Conservation (phyloP, 2,329 filamentous ascomycete species). For the Metarhizium brunneum region DNA sequence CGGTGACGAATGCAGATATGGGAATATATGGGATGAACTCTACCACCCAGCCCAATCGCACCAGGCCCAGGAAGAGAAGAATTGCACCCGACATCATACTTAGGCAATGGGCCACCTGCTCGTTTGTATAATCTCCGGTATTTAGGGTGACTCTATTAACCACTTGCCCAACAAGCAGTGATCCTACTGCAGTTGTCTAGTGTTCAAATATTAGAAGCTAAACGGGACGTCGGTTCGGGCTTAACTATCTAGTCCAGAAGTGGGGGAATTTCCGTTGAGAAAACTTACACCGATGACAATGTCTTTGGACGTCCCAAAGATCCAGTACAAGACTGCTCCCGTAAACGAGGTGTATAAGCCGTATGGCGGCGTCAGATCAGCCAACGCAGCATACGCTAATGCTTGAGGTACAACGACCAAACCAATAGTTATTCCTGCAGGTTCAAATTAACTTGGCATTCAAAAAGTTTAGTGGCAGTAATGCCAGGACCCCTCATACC, state of each 20-base stretch:
- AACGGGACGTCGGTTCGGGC: too few species aligned
- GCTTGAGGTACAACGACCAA: constrained; percentile 71
- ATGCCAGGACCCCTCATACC: constrained; percentile 31
- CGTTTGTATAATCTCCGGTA: constrained; percentile 24
- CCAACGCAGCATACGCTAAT: constrained; percentile 70
- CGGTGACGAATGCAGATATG: constrained; percentile 42
- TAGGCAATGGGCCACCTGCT: constrained; percentile 33
- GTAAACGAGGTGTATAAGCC: constrained; percentile 78
- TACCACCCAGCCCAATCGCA: constrained; percentile 39
- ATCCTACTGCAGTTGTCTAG: constrained; percentile 47
- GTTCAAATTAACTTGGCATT: neutral
- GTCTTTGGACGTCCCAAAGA: constrained; percentile 77
- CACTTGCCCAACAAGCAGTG: constrained; percentile 39
- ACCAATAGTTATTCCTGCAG: constrained; percentile 35
- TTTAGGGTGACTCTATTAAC: constrained; percentile 26
- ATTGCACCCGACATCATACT: constrained; percentile 35
- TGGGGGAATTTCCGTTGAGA: neutral
- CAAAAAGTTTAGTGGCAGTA: neutral
- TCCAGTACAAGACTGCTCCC: constrained; percentile 71
- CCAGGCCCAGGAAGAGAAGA: constrained; percentile 34
- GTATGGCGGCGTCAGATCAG: constrained; percentile 57
- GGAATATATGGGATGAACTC: constrained; percentile 42
- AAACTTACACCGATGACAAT: constrained; percentile 61
- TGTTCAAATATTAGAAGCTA: neutral
- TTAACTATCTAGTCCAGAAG: neutral